phyloP scores from a whole-genome alignment of 768 basidiomycete species.

The Clathrus columnatus region DNA sequence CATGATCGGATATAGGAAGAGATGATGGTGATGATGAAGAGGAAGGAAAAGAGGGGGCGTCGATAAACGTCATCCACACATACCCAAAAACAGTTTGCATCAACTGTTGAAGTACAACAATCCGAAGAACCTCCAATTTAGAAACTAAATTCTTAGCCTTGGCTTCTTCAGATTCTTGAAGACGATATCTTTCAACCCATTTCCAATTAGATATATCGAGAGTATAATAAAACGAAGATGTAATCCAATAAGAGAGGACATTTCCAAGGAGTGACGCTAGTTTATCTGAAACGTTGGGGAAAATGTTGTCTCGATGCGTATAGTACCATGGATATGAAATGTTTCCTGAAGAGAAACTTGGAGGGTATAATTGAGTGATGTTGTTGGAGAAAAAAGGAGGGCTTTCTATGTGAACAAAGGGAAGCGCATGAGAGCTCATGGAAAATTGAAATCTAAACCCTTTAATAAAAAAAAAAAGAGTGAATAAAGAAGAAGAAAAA shows the following conservation, averaged over 20 bases:
- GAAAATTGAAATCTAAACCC: no score
- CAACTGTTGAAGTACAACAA: conserved; percentile 36
- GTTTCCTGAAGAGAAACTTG: no score
- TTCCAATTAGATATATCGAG: conserved; percentile 25
- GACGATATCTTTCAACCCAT: conserved; percentile 31
- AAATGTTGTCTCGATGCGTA: conserved; percentile 20
- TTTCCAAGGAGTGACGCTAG: conserved; percentile 30
- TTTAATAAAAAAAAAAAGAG: no score
- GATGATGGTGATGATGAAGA: no score
- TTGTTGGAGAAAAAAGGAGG: no score
- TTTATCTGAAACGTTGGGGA: conserved; percentile 31
- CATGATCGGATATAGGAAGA: no score
- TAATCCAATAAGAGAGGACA: conserved; percentile 34
- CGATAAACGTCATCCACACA: conserved; percentile 24
- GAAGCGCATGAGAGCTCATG: no score
- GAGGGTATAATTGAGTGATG: no score
- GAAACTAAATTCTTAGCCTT: conserved; percentile 31
- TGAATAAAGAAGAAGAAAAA: no score
- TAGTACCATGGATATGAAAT: conserved; percentile 34
- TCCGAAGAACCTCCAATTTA: conserved; percentile 29
- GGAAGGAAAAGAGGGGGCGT: no score
- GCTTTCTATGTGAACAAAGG: no score
- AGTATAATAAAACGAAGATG: conserved; percentile 30
- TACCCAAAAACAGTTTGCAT: conserved; percentile 33
- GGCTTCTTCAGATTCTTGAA: conserved; percentile 38